Evolutionary conservation across 2,329 filamentous ascomycete species (phyloP).

Genomic region (Colletotrichum limetticola): DNA sequence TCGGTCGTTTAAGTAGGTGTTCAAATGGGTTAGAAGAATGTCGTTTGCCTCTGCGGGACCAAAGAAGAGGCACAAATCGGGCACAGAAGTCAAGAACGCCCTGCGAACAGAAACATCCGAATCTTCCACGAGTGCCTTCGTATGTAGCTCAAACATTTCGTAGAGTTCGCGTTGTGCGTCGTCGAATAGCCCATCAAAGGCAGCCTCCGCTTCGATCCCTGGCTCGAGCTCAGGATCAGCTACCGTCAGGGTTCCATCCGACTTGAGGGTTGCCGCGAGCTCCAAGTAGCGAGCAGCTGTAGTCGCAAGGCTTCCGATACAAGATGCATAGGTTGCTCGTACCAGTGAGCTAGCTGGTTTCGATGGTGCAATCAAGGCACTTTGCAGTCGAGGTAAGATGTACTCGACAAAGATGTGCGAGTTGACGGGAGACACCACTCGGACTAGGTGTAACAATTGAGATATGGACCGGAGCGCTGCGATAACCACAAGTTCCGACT

Average conservation of each 20-base stretch:
- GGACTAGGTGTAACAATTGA: slow-evolving; percentile 87
- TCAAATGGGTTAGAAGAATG: slow-evolving; percentile 94
- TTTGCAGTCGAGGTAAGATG: slow-evolving; percentile 72
- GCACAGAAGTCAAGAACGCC: slow-evolving; percentile 91
- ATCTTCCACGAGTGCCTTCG: slow-evolving; percentile 90
- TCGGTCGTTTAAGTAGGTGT: slow-evolving; percentile 95
- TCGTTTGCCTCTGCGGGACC: slow-evolving; percentile 92
- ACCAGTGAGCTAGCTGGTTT: slow-evolving; percentile 75
- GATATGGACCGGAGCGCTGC: slow-evolving; percentile 88
- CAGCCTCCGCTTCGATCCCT: slow-evolving; percentile 71
- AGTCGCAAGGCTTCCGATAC: slow-evolving; percentile 86
- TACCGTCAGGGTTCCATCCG: slow-evolving; percentile 82
- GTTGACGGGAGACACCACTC: slow-evolving; percentile 84
- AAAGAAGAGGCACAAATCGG: slow-evolving; percentile 94
- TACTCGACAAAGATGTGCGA: slow-evolving; percentile 77
- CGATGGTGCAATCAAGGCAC: slow-evolving; percentile 58
- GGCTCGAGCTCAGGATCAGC: slow-evolving; percentile 84
- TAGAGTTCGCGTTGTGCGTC: slow-evolving; percentile 85
- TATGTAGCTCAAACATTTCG: slow-evolving; percentile 86
- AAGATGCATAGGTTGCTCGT: slow-evolving; percentile 91
- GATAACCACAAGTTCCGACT: slow-evolving; percentile 84
- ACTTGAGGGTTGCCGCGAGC: slow-evolving; percentile 87
- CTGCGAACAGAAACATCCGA: slow-evolving; percentile 85
- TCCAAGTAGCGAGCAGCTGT: slow-evolving; percentile 89
- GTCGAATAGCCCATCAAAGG: slow-evolving; percentile 87